phyloP scores from a whole-genome alignment of 2,329 filamentous ascomycete genomes.

The Whalleya microplaca region DNA sequence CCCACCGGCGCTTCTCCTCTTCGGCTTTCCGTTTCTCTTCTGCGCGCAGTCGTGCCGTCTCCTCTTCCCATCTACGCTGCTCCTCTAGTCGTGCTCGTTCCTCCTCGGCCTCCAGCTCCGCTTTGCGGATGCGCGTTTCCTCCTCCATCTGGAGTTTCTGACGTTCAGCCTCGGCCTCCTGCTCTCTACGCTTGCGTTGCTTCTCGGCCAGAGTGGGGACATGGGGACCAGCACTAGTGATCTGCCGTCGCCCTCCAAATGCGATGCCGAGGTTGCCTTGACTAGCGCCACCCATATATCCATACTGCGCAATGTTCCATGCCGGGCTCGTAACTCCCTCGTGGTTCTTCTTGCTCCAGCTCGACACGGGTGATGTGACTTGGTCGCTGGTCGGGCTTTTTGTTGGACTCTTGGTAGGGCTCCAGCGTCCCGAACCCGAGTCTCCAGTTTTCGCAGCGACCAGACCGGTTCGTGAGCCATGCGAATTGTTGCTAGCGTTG shows the following conservation, averaged over 20 bases:
- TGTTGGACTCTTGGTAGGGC: constrained; percentile 65
- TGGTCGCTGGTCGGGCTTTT: constrained; percentile 43
- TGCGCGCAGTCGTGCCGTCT: constrained; percentile 61
- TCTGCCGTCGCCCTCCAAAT: constrained; percentile 90
- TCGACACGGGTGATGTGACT: constrained; percentile 69
- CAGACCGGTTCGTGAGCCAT: constrained; percentile 47
- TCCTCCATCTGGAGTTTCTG: constrained; percentile 59
- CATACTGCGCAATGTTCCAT: constrained; percentile 98
- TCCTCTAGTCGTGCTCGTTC: constrained; percentile 64
- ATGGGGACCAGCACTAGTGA: constrained; percentile 78
- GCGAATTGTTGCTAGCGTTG: constrained; percentile 62
- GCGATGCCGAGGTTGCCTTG: constrained; percentile 94
- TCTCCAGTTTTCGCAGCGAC: constrained; percentile 56
- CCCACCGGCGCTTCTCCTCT: constrained; percentile 74
- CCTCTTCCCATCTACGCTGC: constrained; percentile 68
- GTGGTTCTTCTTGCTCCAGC: constrained; percentile 86
- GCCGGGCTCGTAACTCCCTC: constrained; percentile 82
- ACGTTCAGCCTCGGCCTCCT: constrained; percentile 62
- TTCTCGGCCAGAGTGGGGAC: constrained; percentile 86
- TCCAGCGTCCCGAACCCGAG: constrained; percentile 59
- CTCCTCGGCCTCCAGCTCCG: constrained; percentile 61
- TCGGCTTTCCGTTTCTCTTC: constrained; percentile 67
- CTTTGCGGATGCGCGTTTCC: constrained; percentile 50
- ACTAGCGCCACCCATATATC: constrained; percentile 96
- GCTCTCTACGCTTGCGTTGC: constrained; percentile 66